A percentile compares a stretch with the other conserved stretches of the same genome.
Evolutionary conservation across 2,329 filamentous ascomycete genomes (phyloP).

Genomic region (Pestalotiopsis sp.): DNA sequence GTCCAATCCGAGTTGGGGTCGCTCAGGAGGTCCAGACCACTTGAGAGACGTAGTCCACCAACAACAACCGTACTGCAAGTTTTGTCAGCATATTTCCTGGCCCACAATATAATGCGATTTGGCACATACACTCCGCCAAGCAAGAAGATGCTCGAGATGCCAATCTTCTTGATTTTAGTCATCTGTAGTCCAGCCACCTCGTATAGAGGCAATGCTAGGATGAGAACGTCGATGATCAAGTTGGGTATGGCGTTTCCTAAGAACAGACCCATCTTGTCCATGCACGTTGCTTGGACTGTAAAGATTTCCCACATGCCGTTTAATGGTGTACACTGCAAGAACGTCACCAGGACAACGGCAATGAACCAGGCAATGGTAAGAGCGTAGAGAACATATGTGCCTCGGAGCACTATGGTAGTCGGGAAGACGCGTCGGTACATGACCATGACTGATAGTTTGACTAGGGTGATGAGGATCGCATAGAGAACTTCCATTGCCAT

Average conservation of each 20-base stretch:
- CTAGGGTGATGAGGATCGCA: slow-evolving; percentile 3
- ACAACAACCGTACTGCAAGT: background rate
- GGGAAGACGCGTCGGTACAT: slow-evolving; percentile 11
- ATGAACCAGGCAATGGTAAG: background rate
- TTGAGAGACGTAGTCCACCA: slow-evolving; percentile 2
- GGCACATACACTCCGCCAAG: slow-evolving; percentile 2
- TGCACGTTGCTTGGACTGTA: background rate
- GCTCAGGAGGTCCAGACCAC: slow-evolving; percentile 1
- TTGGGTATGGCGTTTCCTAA: slow-evolving; percentile 10
- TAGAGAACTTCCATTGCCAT: slow-evolving; percentile 6
- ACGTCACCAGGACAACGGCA: background rate
- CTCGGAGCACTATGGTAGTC: background rate
- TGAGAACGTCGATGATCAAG: slow-evolving; percentile 5
- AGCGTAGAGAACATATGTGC: background rate
- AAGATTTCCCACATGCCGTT: background rate
- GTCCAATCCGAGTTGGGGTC: background rate
- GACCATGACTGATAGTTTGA: slow-evolving; percentile 6
- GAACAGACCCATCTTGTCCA: slow-evolving; percentile 3
- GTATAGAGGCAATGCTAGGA: slow-evolving; percentile 5
- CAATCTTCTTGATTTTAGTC: background rate
- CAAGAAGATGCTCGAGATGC: background rate
- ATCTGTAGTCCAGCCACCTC: slow-evolving; percentile 7
- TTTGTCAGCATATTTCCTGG: background rate
- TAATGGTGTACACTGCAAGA: slow-evolving; percentile 2
- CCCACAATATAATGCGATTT: background rate